These are phyloP conservation scores for Tillandsia fasciculata DNA, from an alignment of 176 grass and related monocot genomes.

Conservation along the genomic window DNA sequence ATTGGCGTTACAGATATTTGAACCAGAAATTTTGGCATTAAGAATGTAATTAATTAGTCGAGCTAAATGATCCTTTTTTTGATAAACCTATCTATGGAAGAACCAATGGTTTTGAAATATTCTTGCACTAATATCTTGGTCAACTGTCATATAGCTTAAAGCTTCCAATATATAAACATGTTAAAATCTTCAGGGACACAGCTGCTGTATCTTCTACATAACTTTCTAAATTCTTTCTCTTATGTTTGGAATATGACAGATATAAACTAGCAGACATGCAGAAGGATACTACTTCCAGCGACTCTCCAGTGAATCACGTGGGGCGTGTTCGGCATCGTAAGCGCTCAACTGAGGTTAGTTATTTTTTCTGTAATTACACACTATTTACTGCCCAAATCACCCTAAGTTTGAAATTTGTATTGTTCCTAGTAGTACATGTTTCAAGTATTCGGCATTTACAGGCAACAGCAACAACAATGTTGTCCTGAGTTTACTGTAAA, in stretches of 20 bases:
- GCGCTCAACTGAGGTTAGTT: constrained; percentile 27
- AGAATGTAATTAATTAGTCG: no score
- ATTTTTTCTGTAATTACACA: neutral
- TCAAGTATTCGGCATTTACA: no score
- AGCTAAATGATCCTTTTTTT: no score
- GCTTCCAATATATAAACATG: neutral
- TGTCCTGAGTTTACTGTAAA: neutral
- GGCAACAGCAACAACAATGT: neutral
- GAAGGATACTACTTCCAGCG: constrained; percentile 32
- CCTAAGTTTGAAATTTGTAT: neutral
- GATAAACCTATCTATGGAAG: no score
- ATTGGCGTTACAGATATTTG: no score
- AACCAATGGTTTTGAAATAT: neutral
- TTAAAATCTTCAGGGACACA: neutral
- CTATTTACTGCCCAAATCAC: neutral
- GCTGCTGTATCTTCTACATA: neutral
- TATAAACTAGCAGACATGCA: constrained; percentile 26
- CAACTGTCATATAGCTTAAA: neutral
- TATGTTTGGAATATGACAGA: constrained; percentile 3
- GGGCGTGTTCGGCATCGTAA: constrained; percentile 38
- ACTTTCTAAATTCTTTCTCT: neutral
- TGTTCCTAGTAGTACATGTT: neutral
- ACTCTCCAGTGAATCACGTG: constrained; percentile 31
- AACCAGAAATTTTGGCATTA: no score
- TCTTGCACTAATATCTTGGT: neutral